Percentiles rank a stretch among this genome's conserved stretches.
These are phyloP conservation scores for Paraphaeosphaeria sporulosa DNA, from an alignment of 2,329 filamentous ascomycete species.

Conservation along the genomic window DNA sequence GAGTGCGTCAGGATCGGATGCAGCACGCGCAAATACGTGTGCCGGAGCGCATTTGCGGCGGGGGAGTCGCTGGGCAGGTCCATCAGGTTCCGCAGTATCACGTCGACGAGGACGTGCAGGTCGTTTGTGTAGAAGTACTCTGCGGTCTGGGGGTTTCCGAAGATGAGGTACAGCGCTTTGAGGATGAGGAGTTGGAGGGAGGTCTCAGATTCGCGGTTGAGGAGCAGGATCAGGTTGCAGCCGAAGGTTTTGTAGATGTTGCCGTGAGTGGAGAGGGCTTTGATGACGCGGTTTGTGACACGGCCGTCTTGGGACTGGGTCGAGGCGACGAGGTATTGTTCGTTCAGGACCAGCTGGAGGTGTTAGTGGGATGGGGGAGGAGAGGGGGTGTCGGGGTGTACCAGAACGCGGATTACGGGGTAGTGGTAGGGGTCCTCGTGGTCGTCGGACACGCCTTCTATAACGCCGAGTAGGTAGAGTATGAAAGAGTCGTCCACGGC, in stretches of 20 bases:
- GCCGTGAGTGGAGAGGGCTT: slow-evolving; percentile 83
- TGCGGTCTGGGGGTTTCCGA: slow-evolving; percentile 88
- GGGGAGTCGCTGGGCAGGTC: slow-evolving; percentile 84
- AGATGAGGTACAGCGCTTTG: slow-evolving; percentile 93
- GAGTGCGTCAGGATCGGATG: slow-evolving; percentile 91
- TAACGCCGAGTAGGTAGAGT: slow-evolving; percentile 81
- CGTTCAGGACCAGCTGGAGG: slow-evolving; percentile 85
- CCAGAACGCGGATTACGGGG: slow-evolving; percentile 89
- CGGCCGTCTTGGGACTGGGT: slow-evolving; percentile 47
- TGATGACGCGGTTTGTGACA: slow-evolving; percentile 92
- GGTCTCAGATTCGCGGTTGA: slow-evolving; percentile 93
- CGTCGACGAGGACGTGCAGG: slow-evolving; percentile 89
- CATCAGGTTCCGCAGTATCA: slow-evolving; percentile 95
- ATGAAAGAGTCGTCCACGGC: slow-evolving; percentile 80
- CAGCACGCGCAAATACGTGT: slow-evolving; percentile 93
- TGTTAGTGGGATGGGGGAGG: not conserved
- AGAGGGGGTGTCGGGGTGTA: slow-evolving; percentile 49
- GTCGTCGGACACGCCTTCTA: slow-evolving; percentile 87
- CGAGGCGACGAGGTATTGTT: slow-evolving; percentile 92
- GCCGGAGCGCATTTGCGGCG: slow-evolving; percentile 67
- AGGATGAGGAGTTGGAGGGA: slow-evolving; percentile 94
- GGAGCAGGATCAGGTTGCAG: slow-evolving; percentile 92
- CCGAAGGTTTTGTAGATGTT: slow-evolving; percentile 90
- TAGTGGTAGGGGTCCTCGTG: slow-evolving; percentile 94
- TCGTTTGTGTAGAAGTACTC: slow-evolving; percentile 99